Evolutionary conservation across 2,329 filamentous ascomycete species (phyloP), one percentile per base, ranked within the genome.

Genomic region (Fonsecaea nubica): DNA sequence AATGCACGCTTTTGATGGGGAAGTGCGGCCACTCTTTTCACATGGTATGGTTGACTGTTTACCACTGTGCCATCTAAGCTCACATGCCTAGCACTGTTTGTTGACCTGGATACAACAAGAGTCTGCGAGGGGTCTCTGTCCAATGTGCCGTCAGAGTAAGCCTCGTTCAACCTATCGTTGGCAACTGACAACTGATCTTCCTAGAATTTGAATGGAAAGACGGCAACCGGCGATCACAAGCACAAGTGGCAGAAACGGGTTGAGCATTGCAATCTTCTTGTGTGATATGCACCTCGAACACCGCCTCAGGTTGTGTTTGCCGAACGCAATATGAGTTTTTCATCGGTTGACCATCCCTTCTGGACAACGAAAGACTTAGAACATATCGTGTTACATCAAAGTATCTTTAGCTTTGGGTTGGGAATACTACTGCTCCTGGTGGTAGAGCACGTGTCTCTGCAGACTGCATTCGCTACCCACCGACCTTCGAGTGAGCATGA

Each of bases 11-110:
- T 66, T 85, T 97, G 72, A 93, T 95, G 68, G 95, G 95, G 52
- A 96, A 94, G 83, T 99, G 95, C 80, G 94, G 93, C 4, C 95
- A 99, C 79, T 97, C 92, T 70, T 99, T 99, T 76, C 95, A 99
- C 80, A 96, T 97, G 92, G 93, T 96, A 79, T 42, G 77, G 69
- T 72, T 54, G 54, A 62, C 62, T 33, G 36, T 59, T 52, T 53
- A 42, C n/a, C 56, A 50, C 9, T 18, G 9, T 1, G 25, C 53
- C 48, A 33, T 10, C 15, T 48, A 38, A 25, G 48, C 58, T 61
- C n/a, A 65, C 45, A 12, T 42, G 38, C 75, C 56, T 67, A 96
- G 93, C 95, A 99, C 80, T 99, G 95, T 79, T 95, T 99, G 73
- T 85, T 91, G 74, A 92, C 93, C 75, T 99, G 95, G 95, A 92